Evolutionary conservation across 2,329 filamentous ascomycete genomes (phyloP).

Genomic region (Arachnomyces sp.): DNA sequence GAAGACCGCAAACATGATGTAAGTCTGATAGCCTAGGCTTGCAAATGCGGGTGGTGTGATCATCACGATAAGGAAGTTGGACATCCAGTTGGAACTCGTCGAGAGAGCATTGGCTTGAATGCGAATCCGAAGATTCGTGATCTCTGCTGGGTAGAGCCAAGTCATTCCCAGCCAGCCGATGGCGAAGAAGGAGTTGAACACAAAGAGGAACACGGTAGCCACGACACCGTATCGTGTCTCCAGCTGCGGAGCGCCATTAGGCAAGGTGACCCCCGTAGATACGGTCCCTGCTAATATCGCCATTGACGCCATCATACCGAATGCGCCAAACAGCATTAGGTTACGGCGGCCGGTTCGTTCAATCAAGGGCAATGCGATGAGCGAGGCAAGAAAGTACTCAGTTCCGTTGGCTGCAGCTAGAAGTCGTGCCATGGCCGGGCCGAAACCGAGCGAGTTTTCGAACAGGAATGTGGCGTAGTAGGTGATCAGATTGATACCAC

Average conservation of each 20-base stretch:
- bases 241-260: neutral
- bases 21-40: slow-evolving; percentile 39
- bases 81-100: slow-evolving; percentile 16
- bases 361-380: slow-evolving; percentile 5
- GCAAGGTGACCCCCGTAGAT: neutral
- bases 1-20: slow-evolving; percentile 29
- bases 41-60: slow-evolving; percentile 16
- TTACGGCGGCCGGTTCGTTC: slow-evolving; percentile 4
- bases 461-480: slow-evolving; percentile 36
- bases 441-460: slow-evolving; percentile 16
- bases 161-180: slow-evolving; percentile 58
- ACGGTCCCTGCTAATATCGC: slow-evolving; percentile 2
- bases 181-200: slow-evolving; percentile 62
- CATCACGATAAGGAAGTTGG: slow-evolving; percentile 13
- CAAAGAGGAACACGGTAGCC: slow-evolving; percentile 43
- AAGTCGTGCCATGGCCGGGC: slow-evolving; percentile 27
- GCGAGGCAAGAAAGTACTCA: slow-evolving; percentile 6
- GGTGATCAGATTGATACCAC: slow-evolving; percentile 33
- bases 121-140: slow-evolving; percentile 50
- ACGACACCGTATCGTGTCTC: neutral
- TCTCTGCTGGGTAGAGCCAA: slow-evolving; percentile 46
- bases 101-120: slow-evolving; percentile 9
- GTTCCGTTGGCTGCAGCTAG: slow-evolving; percentile 25
- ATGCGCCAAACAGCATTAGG: slow-evolving; percentile 21
- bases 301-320: slow-evolving; percentile 5